A percentile compares a stretch with the other conserved stretches of the same genome.
These are phyloP conservation scores for Sequoia sempervirens DNA, from an alignment of 75 land plant genomes.

Conservation along the genomic window DNA sequence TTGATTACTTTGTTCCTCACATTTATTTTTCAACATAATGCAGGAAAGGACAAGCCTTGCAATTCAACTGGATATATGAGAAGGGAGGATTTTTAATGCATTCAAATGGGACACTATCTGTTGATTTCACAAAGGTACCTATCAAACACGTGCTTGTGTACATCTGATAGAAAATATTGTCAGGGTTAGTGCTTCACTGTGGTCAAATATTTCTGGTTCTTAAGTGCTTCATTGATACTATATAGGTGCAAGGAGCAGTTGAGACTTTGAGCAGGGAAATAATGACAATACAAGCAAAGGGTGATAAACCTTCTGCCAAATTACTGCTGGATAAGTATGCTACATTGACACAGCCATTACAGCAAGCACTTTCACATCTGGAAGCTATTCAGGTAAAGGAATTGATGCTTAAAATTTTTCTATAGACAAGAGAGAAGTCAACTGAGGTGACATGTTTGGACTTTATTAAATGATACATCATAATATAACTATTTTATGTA, in stretches of 20 bases:
- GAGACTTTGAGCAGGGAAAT: slow-evolving; percentile 71
- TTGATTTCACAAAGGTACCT: slow-evolving; percentile 68
- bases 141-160: neutral
- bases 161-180: neutral
- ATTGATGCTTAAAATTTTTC: neutral
- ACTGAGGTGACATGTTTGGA: neutral
- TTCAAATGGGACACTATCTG: slow-evolving; percentile 69
- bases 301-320: slow-evolving; percentile 69
- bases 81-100: slow-evolving; percentile 70
- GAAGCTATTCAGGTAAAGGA: slow-evolving; percentile 47
- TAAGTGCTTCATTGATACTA: neutral
- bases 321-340: slow-evolving; percentile 55
- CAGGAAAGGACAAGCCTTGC: slow-evolving; percentile 96
- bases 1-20: neutral
- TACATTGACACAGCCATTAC: slow-evolving; percentile 47
- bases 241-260: slow-evolving; percentile 69
- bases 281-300: slow-evolving; percentile 77
- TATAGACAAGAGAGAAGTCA: neutral
- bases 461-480: neutral
- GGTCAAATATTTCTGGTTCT: neutral
- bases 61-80: slow-evolving; percentile 87
- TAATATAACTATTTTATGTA: neutral
- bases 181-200: slow-evolving; percentile 2
- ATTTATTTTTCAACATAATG: neutral
- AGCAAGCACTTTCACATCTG: slow-evolving; percentile 44